Base-by-base conservation (phyloP, 1,139 yeast genomes). In the Lizanozyma gosingica region DNA sequence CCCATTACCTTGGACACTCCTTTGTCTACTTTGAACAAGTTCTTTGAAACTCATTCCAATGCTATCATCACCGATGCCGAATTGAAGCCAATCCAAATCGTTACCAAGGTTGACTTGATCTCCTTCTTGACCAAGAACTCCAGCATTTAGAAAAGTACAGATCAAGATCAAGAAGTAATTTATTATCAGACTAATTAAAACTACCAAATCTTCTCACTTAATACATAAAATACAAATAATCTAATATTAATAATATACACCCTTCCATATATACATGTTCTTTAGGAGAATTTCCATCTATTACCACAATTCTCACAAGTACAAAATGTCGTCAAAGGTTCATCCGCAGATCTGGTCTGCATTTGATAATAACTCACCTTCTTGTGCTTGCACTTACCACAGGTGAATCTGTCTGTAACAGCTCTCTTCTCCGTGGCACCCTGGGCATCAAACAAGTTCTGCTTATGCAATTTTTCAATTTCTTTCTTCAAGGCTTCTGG, bases 311-410 rank as follows among this genome's bases (percentile, higher is more conserved):
- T 85, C 56, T 90, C 97, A 68, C 97, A 92, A 2, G 97, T 90
- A 68, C 97, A 92, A 59, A 92, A 92, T 2, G 98, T 92, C 6
- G 98, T 92, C 56, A 92, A 76, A 45, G 98, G 98, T 63, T 92
- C 98, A 77, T 92, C 98, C 18, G 98, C 98, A 43, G 95, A 85
- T 62, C 98, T 74, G 34, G 98, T 92, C 70, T 92, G 98, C 84
- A 92, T 77, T 67, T 92, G 98, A 63, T 88, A 92, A 61, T 92
- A 92, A 52, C 95, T 85, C 34, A 92, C 98, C 68, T 86, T 87
- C 71, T 90, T 87, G 59, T 88, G 92, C 64, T 90, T 92, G 75
- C 98, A 92, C 63, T 92, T 92, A 44, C 97, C 97, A 66, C 98
- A 92, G 2, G 95, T 85, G 60, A 92, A 92, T 60, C 97, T 73